Evolutionary conservation across 768 basidiomycete genomes (phyloP).

Genomic region (Russula compacta): DNA sequence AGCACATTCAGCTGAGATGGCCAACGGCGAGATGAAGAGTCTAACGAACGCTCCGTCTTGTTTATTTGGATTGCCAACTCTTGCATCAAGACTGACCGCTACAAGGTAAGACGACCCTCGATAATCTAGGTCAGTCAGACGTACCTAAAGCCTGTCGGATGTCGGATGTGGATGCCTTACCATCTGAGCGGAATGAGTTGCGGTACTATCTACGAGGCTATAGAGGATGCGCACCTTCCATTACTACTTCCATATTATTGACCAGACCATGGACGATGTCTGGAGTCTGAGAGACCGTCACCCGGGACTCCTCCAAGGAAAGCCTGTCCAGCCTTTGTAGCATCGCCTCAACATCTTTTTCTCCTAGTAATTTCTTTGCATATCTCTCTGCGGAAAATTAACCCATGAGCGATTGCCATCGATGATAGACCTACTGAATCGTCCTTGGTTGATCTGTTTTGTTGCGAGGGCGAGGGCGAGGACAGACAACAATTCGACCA

Average conservation of each 20-base stretch:
- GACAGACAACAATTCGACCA: not conserved
- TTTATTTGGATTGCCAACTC: too few species aligned
- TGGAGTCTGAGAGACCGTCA: not conserved
- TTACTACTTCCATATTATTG: not conserved
- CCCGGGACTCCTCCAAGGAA: not conserved
- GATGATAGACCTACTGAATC: not conserved
- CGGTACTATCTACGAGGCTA: not conserved
- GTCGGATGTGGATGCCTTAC: not conserved
- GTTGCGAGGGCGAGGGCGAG: not conserved
- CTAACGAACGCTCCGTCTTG: too few species aligned
- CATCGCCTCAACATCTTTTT: not conserved
- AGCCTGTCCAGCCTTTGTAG: not conserved
- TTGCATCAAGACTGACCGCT: too few species aligned
- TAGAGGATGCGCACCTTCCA: not conserved
- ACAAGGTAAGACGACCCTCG: too few species aligned
- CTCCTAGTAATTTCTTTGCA: not conserved
- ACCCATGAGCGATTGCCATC: not conserved
- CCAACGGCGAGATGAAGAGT: too few species aligned
- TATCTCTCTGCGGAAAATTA: not conserved
- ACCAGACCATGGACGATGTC: not conserved
- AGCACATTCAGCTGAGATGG: too few species aligned
- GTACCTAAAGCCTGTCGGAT: not conserved
- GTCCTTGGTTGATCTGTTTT: not conserved
- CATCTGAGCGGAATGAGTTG: not conserved
- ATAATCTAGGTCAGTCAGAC: not conserved